Evolutionary conservation across 2,329 filamentous ascomycete species (phyloP).

Genomic region (Acrocalymma vagum): DNA sequence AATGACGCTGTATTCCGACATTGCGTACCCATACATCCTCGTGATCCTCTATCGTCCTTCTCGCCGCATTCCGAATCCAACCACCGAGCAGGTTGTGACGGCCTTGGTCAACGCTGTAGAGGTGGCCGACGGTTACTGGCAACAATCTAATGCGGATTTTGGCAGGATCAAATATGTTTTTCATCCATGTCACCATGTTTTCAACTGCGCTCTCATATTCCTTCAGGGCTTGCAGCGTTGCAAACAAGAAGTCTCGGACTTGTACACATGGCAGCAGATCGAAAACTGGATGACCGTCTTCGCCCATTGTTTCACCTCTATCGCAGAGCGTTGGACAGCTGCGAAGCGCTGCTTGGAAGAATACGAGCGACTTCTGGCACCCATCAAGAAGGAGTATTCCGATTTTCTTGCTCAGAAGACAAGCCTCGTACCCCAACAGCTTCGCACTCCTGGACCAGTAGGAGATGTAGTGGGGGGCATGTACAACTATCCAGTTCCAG

Average conservation of each 20-base stretch:
- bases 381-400: slow-evolving; percentile 42
- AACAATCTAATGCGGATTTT: slow-evolving; percentile 40
- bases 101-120: slow-evolving; percentile 39
- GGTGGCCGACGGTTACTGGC: slow-evolving; percentile 43
- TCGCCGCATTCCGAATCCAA: slow-evolving; percentile 32
- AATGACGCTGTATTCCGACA: slow-evolving; percentile 45
- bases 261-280: slow-evolving; percentile 32
- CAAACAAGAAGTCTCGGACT: slow-evolving; percentile 38
- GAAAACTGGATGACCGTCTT: slow-evolving; percentile 42
- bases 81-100: slow-evolving; percentile 34
- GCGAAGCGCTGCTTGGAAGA: slow-evolving; percentile 44
- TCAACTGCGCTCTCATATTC: slow-evolving; percentile 42
- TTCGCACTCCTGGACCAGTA: slow-evolving; percentile 8
- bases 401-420: slow-evolving; percentile 41
- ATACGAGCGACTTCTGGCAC: slow-evolving; percentile 39
- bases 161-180: slow-evolving; percentile 50
- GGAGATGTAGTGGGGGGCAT: slow-evolving; percentile 12
- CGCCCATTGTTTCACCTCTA: slow-evolving; percentile 41
- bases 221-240: slow-evolving; percentile 40
- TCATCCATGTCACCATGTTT: slow-evolving; percentile 46
- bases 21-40: slow-evolving; percentile 39
- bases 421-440: slow-evolving; percentile 21
- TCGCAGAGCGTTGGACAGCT: slow-evolving; percentile 45
- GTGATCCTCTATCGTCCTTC: slow-evolving; percentile 42
- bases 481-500: slow-evolving; percentile 19